Percentiles rank a stretch among this genome's conserved stretches.
Conservation (phyloP, 495 filamentous ascomycete species). For the Neurospora africana region DNA sequence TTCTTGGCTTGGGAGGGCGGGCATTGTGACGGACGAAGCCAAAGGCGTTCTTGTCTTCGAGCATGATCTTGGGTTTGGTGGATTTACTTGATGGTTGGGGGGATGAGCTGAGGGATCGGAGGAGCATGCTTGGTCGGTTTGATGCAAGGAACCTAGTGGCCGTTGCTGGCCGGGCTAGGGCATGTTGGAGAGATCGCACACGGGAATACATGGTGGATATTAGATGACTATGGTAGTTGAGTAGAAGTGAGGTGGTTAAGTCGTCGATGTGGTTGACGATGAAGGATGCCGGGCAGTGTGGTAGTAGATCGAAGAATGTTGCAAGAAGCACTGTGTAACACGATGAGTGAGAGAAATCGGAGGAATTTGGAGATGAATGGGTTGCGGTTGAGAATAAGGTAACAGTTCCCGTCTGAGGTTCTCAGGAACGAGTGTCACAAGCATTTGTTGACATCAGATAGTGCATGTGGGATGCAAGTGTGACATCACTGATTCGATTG, state of each 20-base stretch:
- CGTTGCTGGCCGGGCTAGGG: neutral
- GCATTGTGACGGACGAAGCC: slow-evolving; percentile 46
- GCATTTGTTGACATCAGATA: neutral
- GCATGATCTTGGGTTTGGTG: slow-evolving; percentile 18
- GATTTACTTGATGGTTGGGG: neutral
- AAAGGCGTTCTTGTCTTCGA: slow-evolving; percentile 42
- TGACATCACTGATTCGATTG: neutral
- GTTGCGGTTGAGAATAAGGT: neutral
- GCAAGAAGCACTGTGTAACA: neutral
- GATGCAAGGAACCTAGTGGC: neutral
- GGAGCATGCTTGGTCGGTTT: neutral
- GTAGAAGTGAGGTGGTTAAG: neutral
- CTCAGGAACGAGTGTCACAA: neutral
- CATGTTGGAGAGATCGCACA: neutral
- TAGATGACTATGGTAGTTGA: neutral
- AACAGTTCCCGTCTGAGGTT: neutral
- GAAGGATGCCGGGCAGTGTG: neutral
- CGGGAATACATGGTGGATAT: neutral
- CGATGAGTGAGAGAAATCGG: neutral
- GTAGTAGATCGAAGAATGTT: neutral
- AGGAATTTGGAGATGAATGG: neutral
- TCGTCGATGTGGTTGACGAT: neutral
- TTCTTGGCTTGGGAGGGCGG: slow-evolving; percentile 38
- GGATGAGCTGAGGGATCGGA: neutral
- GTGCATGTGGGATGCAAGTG: neutral